phyloP scores from a whole-genome alignment of 164 flowering plant genomes.

The Magnolia officinalis region DNA sequence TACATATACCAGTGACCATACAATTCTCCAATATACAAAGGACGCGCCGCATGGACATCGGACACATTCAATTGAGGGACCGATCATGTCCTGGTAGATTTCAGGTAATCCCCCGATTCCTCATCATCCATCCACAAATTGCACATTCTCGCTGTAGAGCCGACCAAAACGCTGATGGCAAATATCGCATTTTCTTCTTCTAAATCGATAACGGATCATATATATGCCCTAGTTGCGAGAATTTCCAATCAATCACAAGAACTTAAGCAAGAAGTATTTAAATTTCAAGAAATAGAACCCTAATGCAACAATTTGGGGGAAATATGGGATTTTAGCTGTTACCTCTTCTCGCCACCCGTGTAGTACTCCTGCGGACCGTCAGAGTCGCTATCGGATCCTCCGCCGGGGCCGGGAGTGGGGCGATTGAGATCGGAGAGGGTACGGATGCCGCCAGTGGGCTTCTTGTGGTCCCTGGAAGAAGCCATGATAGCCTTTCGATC shows the following conservation, averaged over 20 bases:
- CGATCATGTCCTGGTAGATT: too few species aligned
- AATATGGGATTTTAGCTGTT: neutral
- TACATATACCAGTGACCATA: too few species aligned
- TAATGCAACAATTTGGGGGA: neutral
- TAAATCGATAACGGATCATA: neutral
- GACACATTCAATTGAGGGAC: too few species aligned
- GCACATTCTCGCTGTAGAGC: neutral
- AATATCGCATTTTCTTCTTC: neutral
- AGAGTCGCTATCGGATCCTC: slow-evolving; percentile 6
- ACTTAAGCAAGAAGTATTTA: neutral
- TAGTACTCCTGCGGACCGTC: slow-evolving; percentile 12
- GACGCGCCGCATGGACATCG: too few species aligned
- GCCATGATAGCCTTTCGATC: neutral
- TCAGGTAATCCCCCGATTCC: neutral
- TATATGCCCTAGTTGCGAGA: neutral
- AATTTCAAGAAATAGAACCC: neutral
- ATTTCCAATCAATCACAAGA: neutral
- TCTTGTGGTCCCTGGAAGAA: neutral
- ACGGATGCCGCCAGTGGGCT: slow-evolving; percentile 6
- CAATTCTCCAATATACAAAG: too few species aligned
- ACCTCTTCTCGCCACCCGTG: slow-evolving; percentile 12
- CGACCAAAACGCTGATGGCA: neutral
- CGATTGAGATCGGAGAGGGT: slow-evolving; percentile 6
- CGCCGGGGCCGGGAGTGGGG: neutral
- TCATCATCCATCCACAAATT: neutral